Evolutionary conservation across 371 early-diverging fungal genomes (phyloP).

Genomic region (Modicella reniformis): DNA sequence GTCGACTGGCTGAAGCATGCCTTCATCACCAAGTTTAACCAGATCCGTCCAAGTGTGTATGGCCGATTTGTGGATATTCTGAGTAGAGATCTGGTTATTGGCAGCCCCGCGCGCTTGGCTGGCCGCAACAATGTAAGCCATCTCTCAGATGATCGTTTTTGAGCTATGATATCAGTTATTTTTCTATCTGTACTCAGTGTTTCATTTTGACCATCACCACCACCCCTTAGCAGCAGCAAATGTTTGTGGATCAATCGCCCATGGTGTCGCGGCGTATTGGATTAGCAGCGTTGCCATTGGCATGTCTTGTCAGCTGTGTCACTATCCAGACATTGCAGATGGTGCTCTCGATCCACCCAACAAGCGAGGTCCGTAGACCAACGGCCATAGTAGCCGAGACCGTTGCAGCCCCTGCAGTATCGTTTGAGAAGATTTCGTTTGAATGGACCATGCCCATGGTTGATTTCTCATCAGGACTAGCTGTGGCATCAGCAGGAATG

Average conservation of each 20-base stretch:
- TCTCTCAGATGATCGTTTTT: conserved; percentile 14
- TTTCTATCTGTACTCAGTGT: neutral
- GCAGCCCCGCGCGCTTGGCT: conserved; percentile 62
- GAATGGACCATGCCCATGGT: conserved; percentile 33
- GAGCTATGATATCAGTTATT: no score
- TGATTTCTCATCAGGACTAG: conserved; percentile 33
- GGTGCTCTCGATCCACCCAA: conserved; percentile 59
- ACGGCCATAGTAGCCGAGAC: conserved; percentile 18
- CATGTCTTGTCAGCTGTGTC: conserved; percentile 86
- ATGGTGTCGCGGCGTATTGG: conserved; percentile 91
- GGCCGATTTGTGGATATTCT: conserved; percentile 85
- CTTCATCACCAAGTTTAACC: conserved; percentile 96
- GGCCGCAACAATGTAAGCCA: conserved; percentile 52
- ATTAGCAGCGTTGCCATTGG: conserved; percentile 88
- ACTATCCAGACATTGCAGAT: conserved; percentile 77
- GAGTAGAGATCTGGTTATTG: conserved; percentile 85
- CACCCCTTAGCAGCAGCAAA: conserved; percentile 43
- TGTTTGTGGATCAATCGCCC: conserved; percentile 85
- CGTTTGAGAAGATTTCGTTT: conserved; percentile 26
- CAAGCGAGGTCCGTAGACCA: conserved; percentile 9
- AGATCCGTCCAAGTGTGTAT: conserved; percentile 89
- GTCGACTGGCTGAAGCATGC: conserved; percentile 99
- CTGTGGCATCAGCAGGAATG: conserved; percentile 20
- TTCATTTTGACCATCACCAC: no score
- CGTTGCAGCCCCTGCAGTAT: conserved; percentile 15